These are phyloP conservation scores for Neurospora sp. DNA, from an alignment of 495 filamentous ascomycete species.

Conservation along the genomic window DNA sequence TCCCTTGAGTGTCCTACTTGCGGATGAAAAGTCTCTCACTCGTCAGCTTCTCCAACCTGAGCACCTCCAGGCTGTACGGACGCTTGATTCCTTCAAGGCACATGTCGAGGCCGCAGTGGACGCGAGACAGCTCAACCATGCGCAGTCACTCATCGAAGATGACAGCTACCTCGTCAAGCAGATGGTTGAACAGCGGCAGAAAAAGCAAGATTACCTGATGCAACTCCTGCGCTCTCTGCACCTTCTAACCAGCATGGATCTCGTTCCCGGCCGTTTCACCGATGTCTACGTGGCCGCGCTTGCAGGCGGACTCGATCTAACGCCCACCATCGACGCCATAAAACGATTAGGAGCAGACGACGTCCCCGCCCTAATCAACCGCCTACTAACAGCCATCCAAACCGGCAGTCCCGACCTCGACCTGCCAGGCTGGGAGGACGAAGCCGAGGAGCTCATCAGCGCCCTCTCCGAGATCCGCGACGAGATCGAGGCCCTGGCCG, in stretches of 20 bases:
- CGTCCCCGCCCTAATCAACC: slow-evolving; percentile 23
- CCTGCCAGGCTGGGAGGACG: slow-evolving; percentile 21
- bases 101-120: slow-evolving; percentile 31
- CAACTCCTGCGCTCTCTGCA: slow-evolving; percentile 20
- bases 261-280: slow-evolving; percentile 16
- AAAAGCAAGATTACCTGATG: slow-evolving; percentile 11
- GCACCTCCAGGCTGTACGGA: slow-evolving; percentile 67
- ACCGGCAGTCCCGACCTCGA: slow-evolving; percentile 29
- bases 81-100: slow-evolving; percentile 66
- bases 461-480: slow-evolving; percentile 29
- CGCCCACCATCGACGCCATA: slow-evolving; percentile 24
- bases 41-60: slow-evolving; percentile 37
- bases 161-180: slow-evolving; percentile 24
- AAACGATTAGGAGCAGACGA: slow-evolving; percentile 32
- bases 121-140: slow-evolving; percentile 21
- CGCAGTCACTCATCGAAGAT: slow-evolving; percentile 29
- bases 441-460: slow-evolving; percentile 21
- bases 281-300: slow-evolving; percentile 31
- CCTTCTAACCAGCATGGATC: slow-evolving; percentile 8
- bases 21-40: slow-evolving; percentile 19
- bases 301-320: slow-evolving; percentile 21
- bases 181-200: slow-evolving; percentile 12
- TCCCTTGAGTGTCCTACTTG: slow-evolving; percentile 59
- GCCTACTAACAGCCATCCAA: slow-evolving; percentile 21
- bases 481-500: slow-evolving; percentile 28